Percentiles rank a stretch among this genome's conserved stretches.
These are phyloP conservation scores for Hymenotorrendiella dingleyae DNA, from an alignment of 2,329 filamentous ascomycete species.

Conservation along the genomic window DNA sequence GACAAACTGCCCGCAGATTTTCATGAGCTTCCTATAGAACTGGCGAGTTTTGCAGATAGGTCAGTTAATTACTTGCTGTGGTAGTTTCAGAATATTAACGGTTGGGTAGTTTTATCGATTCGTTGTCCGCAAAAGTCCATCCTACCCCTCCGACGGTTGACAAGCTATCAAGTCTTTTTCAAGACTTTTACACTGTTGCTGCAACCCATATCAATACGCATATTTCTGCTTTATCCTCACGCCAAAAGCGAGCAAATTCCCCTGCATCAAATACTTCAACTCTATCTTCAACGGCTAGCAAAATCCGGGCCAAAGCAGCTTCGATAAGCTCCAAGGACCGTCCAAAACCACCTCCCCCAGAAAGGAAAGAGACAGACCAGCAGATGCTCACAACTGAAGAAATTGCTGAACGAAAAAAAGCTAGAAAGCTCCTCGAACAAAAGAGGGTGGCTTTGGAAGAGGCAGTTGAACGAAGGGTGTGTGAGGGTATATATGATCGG, in stretches of 20 bases:
- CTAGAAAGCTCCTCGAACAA: conserved; percentile 69
- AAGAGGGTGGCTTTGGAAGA: conserved; percentile 79
- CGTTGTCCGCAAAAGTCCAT: conserved; percentile 80
- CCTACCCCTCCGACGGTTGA: conserved; percentile 78
- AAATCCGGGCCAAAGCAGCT: conserved; percentile 50
- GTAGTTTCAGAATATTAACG: conserved; percentile 17
- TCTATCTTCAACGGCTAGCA: conserved; percentile 49
- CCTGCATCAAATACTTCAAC: conserved; percentile 49
- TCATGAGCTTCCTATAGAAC: conserved; percentile 88
- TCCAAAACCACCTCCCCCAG: conserved; percentile 37
- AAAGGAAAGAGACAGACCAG: conserved; percentile 45
- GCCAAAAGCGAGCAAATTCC: conserved; percentile 63
- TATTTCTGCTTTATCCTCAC: conserved; percentile 70
- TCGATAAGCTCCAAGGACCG: conserved; percentile 49
- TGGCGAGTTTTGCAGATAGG: conserved; percentile 86
- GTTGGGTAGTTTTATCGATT: conserved; percentile 73
- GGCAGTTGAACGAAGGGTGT: conserved; percentile 79
- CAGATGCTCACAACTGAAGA: conserved; percentile 91
- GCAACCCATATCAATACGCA: conserved; percentile 81
- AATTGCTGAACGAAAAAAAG: conserved; percentile 71
- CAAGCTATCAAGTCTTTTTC: conserved; percentile 77
- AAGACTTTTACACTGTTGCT: conserved; percentile 84
- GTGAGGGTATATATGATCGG: conserved; percentile 77
- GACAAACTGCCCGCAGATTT: conserved; percentile 46
- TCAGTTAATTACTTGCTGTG: conserved; percentile 32